A percentile compares a stretch with the other conserved stretches of the same genome.
phyloP scores from a whole-genome alignment of 2,329 filamentous ascomycete species.

The Trichoderma sp. region DNA sequence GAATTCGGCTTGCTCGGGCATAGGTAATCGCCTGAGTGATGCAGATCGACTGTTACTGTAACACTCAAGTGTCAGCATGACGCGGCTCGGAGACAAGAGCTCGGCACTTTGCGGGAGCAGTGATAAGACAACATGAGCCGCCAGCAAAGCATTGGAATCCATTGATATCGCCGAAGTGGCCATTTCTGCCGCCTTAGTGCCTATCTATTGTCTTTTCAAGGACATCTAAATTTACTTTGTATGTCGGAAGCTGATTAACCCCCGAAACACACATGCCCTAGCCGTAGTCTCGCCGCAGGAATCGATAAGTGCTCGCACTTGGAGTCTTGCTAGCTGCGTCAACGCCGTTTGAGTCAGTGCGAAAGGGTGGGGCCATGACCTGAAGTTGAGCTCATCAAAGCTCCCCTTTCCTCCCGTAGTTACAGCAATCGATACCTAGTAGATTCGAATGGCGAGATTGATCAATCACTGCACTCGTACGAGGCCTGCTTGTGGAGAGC shows the following conservation, averaged over 20 bases:
- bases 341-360: neutral
- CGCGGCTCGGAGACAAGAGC: neutral
- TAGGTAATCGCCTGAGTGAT: neutral
- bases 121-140: neutral
- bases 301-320: neutral
- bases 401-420: neutral
- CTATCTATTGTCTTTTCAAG: neutral
- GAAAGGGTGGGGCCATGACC: neutral
- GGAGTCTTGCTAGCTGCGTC: neutral
- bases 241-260: slow-evolving; percentile 1
- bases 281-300: neutral
- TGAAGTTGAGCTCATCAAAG: neutral
- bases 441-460: neutral
- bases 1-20: slow-evolving; percentile 5
- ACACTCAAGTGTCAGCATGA: slow-evolving; percentile 7
- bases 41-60: slow-evolving; percentile 12
- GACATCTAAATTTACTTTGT: neutral
- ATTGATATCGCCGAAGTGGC: neutral
- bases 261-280: neutral
- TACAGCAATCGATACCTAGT: too few relatives aligned
- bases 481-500: neutral
- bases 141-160: neutral
- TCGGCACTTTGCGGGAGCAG: neutral
- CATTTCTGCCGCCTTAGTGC: neutral
- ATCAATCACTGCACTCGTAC: neutral